phyloP scores from a whole-genome alignment of 2,329 filamentous ascomycete species.

The Plenodomus tracheiphilus region DNA sequence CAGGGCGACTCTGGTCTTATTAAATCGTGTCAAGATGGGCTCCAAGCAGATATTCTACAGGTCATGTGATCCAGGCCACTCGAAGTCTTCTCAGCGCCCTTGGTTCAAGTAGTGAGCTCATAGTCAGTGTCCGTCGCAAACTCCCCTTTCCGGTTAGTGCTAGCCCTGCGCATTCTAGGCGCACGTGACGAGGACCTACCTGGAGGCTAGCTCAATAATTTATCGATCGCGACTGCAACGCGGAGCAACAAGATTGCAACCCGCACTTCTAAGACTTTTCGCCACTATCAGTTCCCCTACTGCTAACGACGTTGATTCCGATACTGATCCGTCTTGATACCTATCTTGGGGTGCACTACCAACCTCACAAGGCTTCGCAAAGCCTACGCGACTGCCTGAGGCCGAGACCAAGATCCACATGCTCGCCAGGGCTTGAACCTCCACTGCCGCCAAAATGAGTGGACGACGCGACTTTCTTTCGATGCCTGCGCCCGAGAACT shows the following conservation, averaged over 20 bases:
- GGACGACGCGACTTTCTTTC: conserved; percentile 82
- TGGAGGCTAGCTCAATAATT: conserved; percentile 13
- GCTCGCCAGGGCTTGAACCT: neutral
- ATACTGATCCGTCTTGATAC: neutral
- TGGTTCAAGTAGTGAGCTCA: no score
- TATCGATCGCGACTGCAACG: conserved; percentile 9
- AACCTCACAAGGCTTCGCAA: neutral
- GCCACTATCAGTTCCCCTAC: neutral
- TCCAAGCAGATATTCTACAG: no score
- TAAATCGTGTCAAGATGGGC: no score
- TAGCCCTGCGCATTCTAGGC: neutral
- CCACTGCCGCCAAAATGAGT: conserved; percentile 53
- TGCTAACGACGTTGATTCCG: neutral
- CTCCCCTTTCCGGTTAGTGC: conserved; percentile 23
- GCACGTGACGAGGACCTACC: conserved; percentile 24
- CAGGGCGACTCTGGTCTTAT: no score
- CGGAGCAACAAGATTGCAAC: neutral
- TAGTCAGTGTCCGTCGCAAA: conserved; percentile 19
- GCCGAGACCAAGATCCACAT: neutral
- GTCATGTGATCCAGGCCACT: no score
- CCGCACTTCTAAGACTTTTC: neutral
- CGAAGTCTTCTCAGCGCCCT: neutral
- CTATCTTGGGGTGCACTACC: neutral
- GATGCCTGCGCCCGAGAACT: conserved; percentile 68
- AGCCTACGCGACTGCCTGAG: neutral